A percentile compares a stretch with the other conserved stretches of the same genome.
These are phyloP conservation scores for Neonectria faginata DNA, from an alignment of 2,329 filamentous ascomycete genomes.

Conservation along the genomic window DNA sequence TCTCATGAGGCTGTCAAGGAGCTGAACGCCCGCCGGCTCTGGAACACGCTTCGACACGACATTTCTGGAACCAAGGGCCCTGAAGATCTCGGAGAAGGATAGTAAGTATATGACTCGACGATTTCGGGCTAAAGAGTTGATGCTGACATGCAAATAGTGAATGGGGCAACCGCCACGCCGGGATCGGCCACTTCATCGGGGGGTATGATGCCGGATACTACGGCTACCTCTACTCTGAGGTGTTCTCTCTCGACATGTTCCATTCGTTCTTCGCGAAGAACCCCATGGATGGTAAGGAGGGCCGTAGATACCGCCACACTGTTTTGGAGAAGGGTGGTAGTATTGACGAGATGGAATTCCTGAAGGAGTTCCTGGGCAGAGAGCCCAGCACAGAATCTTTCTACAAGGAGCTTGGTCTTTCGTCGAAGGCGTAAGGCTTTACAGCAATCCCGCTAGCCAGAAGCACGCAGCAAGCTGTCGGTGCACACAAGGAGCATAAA, in stretches of 20 bases:
- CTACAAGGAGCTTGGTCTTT: conserved; percentile 77
- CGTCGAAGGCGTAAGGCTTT: conserved; percentile 30
- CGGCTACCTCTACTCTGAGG: conserved; percentile 78
- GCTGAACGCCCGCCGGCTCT: conserved; percentile 73
- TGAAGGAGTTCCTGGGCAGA: conserved; percentile 82
- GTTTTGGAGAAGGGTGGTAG: conserved; percentile 83
- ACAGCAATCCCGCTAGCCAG: background rate
- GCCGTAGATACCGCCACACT: conserved; percentile 80
- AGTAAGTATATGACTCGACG: conserved; percentile 54
- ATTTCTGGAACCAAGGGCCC: conserved; percentile 81
- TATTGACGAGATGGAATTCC: conserved; percentile 82
- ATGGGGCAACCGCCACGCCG: conserved; percentile 83
- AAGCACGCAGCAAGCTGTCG: conserved; percentile 22
- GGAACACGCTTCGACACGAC: conserved; percentile 78
- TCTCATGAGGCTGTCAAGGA: conserved; percentile 76
- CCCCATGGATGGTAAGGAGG: conserved; percentile 81
- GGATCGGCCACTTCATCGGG: conserved; percentile 84
- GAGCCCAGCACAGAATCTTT: conserved; percentile 83
- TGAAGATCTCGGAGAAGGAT: conserved; percentile 69
- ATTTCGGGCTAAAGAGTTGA: background rate
- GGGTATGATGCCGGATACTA: conserved; percentile 91
- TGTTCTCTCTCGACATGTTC: conserved; percentile 90
- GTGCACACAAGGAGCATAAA: background rate
- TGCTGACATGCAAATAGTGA: conserved; percentile 56
- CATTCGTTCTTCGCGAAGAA: conserved; percentile 81